These are phyloP conservation scores for Lasiodiplodia sp. DNA, from an alignment of 2,329 filamentous ascomycete genomes.

Conservation along the genomic window DNA sequence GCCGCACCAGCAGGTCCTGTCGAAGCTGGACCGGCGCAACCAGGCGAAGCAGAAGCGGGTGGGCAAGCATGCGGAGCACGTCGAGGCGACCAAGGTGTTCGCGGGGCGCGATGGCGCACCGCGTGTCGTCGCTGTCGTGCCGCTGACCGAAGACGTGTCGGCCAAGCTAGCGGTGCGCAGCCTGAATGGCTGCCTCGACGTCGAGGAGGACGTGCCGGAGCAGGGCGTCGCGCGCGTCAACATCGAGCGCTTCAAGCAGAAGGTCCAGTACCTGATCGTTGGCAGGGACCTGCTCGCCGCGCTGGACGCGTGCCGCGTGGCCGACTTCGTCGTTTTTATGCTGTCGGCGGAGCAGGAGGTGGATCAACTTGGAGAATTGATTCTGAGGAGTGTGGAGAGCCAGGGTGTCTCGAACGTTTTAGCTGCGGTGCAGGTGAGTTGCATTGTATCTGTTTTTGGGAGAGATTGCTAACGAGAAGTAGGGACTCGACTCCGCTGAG, in stretches of 20 bases:
- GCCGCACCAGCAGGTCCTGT: slow-evolving; percentile 95
- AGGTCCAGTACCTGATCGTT: slow-evolving; percentile 81
- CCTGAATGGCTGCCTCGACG: slow-evolving; percentile 81
- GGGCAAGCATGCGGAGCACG: slow-evolving; percentile 82
- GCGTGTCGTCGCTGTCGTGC: slow-evolving; percentile 85
- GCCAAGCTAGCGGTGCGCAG: slow-evolving; percentile 70
- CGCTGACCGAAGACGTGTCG: slow-evolving; percentile 78
- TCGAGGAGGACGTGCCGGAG: slow-evolving; percentile 69
- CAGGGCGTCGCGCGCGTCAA: slow-evolving; percentile 68
- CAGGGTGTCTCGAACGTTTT: slow-evolving; percentile 95
- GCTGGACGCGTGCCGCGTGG: slow-evolving; percentile 83
- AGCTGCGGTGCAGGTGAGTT: slow-evolving; percentile 71
- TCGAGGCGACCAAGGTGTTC: slow-evolving; percentile 81
- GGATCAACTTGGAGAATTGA: slow-evolving; percentile 81
- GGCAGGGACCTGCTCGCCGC: slow-evolving; percentile 77
- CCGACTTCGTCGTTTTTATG: slow-evolving; percentile 89
- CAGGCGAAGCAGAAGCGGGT: slow-evolving; percentile 90
- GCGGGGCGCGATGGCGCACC: slow-evolving; percentile 86
- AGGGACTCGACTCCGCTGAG: slow-evolving; percentile 76
- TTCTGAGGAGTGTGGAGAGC: slow-evolving; percentile 86
- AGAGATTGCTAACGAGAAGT: slow-evolving; percentile 18
- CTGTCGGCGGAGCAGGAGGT: slow-evolving; percentile 84
- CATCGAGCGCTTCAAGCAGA: slow-evolving; percentile 94
- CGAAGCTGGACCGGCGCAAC: slow-evolving; percentile 93
- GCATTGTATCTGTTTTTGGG: background rate